Evolutionary conservation across 2,329 filamentous ascomycete genomes (phyloP), one percentile per base, ranked within the genome.

Genomic region (Apiospora kogelbergensis): DNA sequence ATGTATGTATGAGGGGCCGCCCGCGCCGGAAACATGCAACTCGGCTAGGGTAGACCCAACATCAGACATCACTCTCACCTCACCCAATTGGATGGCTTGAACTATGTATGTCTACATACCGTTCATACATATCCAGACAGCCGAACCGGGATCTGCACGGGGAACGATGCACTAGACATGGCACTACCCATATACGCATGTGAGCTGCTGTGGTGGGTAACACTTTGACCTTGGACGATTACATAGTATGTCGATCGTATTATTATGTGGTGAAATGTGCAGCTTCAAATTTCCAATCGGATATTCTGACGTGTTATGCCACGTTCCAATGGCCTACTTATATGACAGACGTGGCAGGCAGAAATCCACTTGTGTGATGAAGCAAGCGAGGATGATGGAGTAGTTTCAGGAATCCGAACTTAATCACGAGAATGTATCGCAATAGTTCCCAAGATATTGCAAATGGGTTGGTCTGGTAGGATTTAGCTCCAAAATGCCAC

Each of bases 31-130:
- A 57, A 33, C 48, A 57, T 57, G 48, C 48, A 33, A 33, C 26
- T 57, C 48, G 15, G 33, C 48, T 57, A 57, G 48, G 48, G 33
- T 57, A 24, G 22, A 57, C 48, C 48, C 48, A 57, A 57, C 53
- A n/a, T n/a, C n/a, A n/a, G n/a, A n/a, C 53, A 60, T 60, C 53
- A 60, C 53, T 60, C 53, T 37, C 53, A 60, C 53, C 53, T 60
- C 53, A 60, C 53, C 53, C 53, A 60, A 60, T 60, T 60, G 53
- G 30, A 60, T n/a, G 30, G 53, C 53, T 60, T 37, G 53, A 60
- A 60, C 53, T 60, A 45, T 45, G 41, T 20, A n/a, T 57, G 53
- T 37, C 53, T n/a, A 60, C 30, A 7, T 44, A 57, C 13, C 9
- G 48, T 24, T 44, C 20, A 46, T 2, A 11, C 6, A 46, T 46